Base-by-base conservation (phyloP, 129 eudicot species). In the Centaurea solstitialis region DNA sequence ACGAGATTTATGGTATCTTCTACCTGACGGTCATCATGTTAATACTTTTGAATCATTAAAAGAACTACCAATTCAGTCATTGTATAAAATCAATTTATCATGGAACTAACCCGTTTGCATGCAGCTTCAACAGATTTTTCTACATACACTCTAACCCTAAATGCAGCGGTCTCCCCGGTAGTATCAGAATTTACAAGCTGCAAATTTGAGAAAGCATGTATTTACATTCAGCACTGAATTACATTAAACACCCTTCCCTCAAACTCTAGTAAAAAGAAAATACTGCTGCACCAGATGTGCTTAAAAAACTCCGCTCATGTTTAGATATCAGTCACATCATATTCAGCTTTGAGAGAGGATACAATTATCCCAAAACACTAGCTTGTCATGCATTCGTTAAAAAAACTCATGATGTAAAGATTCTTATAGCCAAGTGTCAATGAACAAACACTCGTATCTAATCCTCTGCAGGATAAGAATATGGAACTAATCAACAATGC, bases 121-220 rank as follows among this genome's bases (percentile, higher is more conserved):
- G 97, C 92, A 50, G 97, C 97, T 80, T 80, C 83, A 81, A 85
- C 78, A 79, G 99, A 93, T 47, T 78, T 87, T 79, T 92, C 82
- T 45, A 91, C 82, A 81, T 91, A 86, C 74, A 53, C 68, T 85
- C 76, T 89, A 79, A 87, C 87, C 88, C 84, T 87, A 68, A 75
- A 22, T 38, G 82, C 70, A 69, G 84, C 77, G 76, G 57, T 39
- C 74, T 83, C 87, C 81, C 28, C 81, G 24, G 64, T 77, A 88
- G 80, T 74, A 72, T 82, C 84, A 76, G 73, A 82, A 68, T 69
- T 87, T 45, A 66, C 77, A 53, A 82, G 47, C 98, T 94, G 91
- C 89, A 83, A 74, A 70, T 30, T 76, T 79, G 33, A 80, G 70
- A 76, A 77, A 81, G 47, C 75, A 33, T 26, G 59, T 50, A 70